Conservation (phyloP, 2,329 filamentous ascomycete genomes). For the Microcyclospora pomicola region DNA sequence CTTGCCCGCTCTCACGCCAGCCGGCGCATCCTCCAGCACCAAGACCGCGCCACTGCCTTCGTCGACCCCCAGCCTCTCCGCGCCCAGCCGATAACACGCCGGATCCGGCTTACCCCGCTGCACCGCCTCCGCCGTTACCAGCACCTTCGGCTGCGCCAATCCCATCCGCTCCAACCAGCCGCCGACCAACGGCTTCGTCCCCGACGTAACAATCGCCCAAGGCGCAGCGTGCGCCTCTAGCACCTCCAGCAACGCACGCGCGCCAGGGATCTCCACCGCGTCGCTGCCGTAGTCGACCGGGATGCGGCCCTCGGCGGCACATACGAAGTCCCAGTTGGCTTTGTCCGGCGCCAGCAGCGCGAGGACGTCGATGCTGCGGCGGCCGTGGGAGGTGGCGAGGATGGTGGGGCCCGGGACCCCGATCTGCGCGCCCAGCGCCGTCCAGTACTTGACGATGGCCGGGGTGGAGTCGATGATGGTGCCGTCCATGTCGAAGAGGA, state of each 20-base stretch:
- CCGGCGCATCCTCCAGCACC: constrained; percentile 80
- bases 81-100: constrained; percentile 34
- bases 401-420: constrained; percentile 69
- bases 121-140: constrained; percentile 39
- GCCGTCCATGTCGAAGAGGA: constrained; percentile 65
- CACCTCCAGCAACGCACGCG: constrained; percentile 36
- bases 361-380: constrained; percentile 76
- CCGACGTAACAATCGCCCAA: constrained; percentile 66
- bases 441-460: constrained; percentile 68
- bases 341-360: constrained; percentile 66
- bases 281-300: constrained; percentile 63
- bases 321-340: constrained; percentile 79
- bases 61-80: constrained; percentile 28
- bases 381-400: constrained; percentile 78
- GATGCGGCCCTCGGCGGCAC: constrained; percentile 61
- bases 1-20: constrained; percentile 71
- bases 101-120: constrained; percentile 37
- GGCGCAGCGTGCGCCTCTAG: constrained; percentile 36
- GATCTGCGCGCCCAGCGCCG: constrained; percentile 64
- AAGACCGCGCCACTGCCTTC: constrained; percentile 36
- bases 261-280: constrained; percentile 75
- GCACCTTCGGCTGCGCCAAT: constrained; percentile 31
- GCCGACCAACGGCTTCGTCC: constrained; percentile 33
- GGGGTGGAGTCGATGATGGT: constrained; percentile 72
- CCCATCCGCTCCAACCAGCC: constrained; percentile 38